phyloP scores from a whole-genome alignment of 805 yeast genomes.

The Clavispora vitiphila region DNA sequence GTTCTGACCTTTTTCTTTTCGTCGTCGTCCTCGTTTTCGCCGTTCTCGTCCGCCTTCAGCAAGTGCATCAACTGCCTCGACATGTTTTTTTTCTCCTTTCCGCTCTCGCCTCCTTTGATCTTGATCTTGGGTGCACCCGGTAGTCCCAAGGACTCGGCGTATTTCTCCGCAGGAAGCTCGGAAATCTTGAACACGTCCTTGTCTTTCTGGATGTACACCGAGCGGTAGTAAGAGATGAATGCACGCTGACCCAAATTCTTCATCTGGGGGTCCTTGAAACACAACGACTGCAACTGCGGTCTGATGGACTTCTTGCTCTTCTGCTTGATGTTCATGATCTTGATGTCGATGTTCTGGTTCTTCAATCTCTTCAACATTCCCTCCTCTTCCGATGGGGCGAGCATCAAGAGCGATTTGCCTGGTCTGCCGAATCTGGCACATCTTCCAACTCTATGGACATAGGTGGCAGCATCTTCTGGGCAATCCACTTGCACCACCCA shows the following conservation, averaged over 20 bases:
- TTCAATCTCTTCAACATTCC: slow-evolving; percentile 63
- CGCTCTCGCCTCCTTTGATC: slow-evolving; percentile 51
- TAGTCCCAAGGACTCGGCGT: slow-evolving; percentile 82
- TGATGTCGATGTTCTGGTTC: slow-evolving; percentile 61
- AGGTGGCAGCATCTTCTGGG: slow-evolving; percentile 86
- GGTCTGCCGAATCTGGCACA: slow-evolving; percentile 81
- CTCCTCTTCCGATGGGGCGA: slow-evolving; percentile 79
- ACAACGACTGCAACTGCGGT: slow-evolving; percentile 80
- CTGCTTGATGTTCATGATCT: slow-evolving; percentile 67
- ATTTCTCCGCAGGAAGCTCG: slow-evolving; percentile 73
- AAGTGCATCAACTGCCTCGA: slow-evolving; percentile 65
- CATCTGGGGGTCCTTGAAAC: slow-evolving; percentile 87
- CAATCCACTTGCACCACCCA: slow-evolving; percentile 94
- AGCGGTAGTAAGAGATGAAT: slow-evolving; percentile 83
- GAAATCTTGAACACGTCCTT: slow-evolving; percentile 79
- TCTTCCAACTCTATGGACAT: slow-evolving; percentile 88
- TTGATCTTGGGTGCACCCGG: slow-evolving; percentile 96
- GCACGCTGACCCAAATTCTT: slow-evolving; percentile 96
- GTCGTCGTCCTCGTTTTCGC: slow-evolving; percentile 51
- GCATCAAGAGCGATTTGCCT: slow-evolving; percentile 78
- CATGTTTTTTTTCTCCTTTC: slow-evolving; percentile 74
- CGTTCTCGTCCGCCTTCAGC: slow-evolving; percentile 46
- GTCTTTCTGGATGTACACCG: slow-evolving; percentile 81
- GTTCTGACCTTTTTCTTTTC: slow-evolving; percentile 57
- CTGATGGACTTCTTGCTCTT: slow-evolving; percentile 70